Base-by-base conservation (phyloP, 2,329 filamentous ascomycete species). In the Ambrosiella beaveri region DNA sequence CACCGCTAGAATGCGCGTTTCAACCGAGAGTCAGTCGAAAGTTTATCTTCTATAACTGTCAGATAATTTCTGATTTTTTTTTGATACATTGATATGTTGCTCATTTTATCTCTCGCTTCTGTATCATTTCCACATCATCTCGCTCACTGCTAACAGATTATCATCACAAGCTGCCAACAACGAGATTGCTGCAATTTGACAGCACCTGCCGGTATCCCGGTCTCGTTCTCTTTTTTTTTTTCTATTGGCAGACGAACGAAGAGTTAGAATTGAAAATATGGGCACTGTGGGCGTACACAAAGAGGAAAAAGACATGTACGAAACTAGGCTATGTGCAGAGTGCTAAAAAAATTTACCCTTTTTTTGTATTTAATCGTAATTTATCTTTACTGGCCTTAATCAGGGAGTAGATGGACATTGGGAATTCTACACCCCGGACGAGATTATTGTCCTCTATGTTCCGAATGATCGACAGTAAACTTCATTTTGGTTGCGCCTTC, bases 181-280 rank as follows among this genome's bases (percentile, higher is more conserved):
- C 53, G 13, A 55, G 17, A 55, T 55, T 55, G 53, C 38, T 35
- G 38, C 36, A 55, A 44, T 55, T 44, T 55, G 38, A 12, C 37
- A 27, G 13, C 12, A 40, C 53, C 53, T 19, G 37, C 38, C 11
- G 9, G 17, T 13, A 35, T 35, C 39, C 13, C 19, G 19, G n/a
- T 55, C n/a, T 9, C 27, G 4, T 55, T 41, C 17, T 55, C n/a
- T 15, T 41, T 12, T 55, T 40, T 15, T 27, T 41, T 54, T 8
- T 5, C 7, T 38, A 2, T 41, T 41, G 52, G 3, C n/a, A 35
- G 15, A 35, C 5, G 13, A n/a, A 51, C 2, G 27, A 11, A 12
- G 36, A 51, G 15, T 7, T 9, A 35, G n/a, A 47, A 47, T 47
- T 47, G 44, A n/a, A 8, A 17, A 15, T 15, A 47, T 15, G n/a